phyloP scores from a whole-genome alignment of 2,329 filamentous ascomycete species.

The Diaporthe ilicicola region DNA sequence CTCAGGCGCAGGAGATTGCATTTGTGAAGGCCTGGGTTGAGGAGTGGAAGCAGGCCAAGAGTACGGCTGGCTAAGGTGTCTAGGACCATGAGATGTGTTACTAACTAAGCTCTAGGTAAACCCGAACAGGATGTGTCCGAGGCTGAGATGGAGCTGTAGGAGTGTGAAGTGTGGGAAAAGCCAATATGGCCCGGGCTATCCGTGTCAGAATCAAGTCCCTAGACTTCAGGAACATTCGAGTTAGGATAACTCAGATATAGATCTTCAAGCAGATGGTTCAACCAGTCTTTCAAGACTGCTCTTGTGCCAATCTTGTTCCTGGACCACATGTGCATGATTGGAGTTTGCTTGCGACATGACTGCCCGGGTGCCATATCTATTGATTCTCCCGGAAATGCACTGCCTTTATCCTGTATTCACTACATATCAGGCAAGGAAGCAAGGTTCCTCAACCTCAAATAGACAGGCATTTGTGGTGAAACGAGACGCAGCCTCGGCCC shows the following conservation, averaged over 20 bases:
- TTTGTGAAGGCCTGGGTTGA: slow-evolving; percentile 75
- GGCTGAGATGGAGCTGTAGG: slow-evolving; percentile 25
- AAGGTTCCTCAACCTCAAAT: too few relatives aligned
- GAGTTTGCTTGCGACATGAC: too few relatives aligned
- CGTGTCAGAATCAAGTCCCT: background rate
- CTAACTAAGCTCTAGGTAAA: slow-evolving; percentile 28
- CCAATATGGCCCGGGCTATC: background rate
- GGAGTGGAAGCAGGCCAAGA: slow-evolving; percentile 56
- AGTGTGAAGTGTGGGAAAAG: background rate
- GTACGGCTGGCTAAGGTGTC: slow-evolving; percentile 22
- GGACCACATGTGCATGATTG: too few relatives aligned
- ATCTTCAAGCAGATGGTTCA: background rate
- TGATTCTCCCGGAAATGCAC: too few relatives aligned
- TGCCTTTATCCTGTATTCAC: too few relatives aligned
- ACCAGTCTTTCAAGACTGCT: too few relatives aligned
- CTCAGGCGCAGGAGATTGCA: slow-evolving; percentile 64
- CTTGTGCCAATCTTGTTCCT: background rate
- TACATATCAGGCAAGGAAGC: too few relatives aligned
- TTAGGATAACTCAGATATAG: background rate
- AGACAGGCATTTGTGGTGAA: too few relatives aligned
- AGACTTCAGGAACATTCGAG: background rate
- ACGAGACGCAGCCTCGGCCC: too few relatives aligned
- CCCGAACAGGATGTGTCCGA: background rate
- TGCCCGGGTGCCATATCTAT: too few relatives aligned
- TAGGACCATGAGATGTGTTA: slow-evolving; percentile 4